Conservation (phyloP, 768 basidiomycete species). For the Tylopilus subfusipes region DNA sequence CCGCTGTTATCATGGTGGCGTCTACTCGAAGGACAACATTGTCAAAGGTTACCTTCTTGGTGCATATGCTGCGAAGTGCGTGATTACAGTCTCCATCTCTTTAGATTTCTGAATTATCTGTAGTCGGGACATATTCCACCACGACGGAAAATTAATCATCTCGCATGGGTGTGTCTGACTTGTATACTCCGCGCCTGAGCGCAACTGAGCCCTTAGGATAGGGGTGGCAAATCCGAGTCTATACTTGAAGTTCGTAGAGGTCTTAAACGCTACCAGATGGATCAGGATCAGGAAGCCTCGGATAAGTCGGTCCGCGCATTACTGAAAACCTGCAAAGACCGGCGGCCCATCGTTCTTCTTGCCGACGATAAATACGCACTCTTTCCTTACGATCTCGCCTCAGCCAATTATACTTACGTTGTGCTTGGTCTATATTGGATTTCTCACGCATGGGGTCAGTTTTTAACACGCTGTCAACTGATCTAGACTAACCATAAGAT, state of each 20-base stretch:
- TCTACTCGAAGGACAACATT: conserved; percentile 58
- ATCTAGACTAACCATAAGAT: conserved; percentile 12
- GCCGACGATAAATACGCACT: conserved; percentile 69
- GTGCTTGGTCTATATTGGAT: conserved; percentile 65
- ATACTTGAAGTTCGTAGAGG: conserved; percentile 41
- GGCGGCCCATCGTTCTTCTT: conserved; percentile 63
- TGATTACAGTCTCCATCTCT: conserved; percentile 1
- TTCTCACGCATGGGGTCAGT: conserved; percentile 49
- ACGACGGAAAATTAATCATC: conserved; percentile 67
- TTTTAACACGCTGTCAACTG: not conserved
- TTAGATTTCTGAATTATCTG: conserved; percentile 10
- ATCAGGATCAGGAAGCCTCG: conserved; percentile 63
- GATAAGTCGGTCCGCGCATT: conserved; percentile 73
- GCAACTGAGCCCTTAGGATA: conserved; percentile 22
- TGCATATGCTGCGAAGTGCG: conserved; percentile 63
- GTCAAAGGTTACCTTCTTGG: conserved; percentile 77
- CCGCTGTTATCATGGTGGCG: conserved; percentile 73
- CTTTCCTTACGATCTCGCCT: conserved; percentile 67
- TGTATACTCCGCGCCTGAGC: not conserved
- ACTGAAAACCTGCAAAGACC: conserved; percentile 50
- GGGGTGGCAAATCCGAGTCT: conserved; percentile 69
- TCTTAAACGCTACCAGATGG: conserved; percentile 37
- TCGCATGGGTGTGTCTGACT: conserved; percentile 68
- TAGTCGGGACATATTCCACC: conserved; percentile 68
- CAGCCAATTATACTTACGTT: conserved; percentile 48